Percentiles rank a stretch among this genome's conserved stretches.
Conservation (phyloP, 2,329 filamentous ascomycete genomes). For the Ustulina deusta region DNA sequence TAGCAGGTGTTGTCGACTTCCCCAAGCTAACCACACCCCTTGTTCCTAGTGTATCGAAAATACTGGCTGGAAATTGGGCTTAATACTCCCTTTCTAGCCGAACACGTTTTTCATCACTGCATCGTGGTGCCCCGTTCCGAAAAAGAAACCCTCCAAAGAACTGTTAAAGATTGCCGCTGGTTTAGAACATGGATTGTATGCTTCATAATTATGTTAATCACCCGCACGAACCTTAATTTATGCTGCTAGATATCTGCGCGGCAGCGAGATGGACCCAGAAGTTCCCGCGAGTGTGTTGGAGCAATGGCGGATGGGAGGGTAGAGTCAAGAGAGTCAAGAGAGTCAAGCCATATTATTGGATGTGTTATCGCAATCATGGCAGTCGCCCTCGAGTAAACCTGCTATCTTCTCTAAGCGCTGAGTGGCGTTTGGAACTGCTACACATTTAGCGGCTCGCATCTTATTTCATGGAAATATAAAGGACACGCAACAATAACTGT, state of each 20-base stretch:
- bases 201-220: no score
- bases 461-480: neutral
- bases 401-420: constrained; percentile 4
- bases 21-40: neutral
- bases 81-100: neutral
- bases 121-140: constrained; percentile 10
- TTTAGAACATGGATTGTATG: neutral
- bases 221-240: neutral
- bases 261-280: neutral
- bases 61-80: neutral
- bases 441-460: neutral
- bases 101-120: constrained; percentile 1
- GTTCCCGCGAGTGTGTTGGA: neutral
- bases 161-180: neutral
- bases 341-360: neutral
- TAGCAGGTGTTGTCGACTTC: neutral
- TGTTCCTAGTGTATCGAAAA: neutral
- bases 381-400: neutral
- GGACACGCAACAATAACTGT: no score
- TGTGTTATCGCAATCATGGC: no score
- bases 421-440: no score
- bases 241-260: neutral
- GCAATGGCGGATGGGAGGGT: neutral
- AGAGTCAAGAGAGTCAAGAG: neutral
- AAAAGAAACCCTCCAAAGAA: neutral